Base-by-base conservation (phyloP, 148 eudicot genomes). In the Vaccinium myrtillus region DNA sequence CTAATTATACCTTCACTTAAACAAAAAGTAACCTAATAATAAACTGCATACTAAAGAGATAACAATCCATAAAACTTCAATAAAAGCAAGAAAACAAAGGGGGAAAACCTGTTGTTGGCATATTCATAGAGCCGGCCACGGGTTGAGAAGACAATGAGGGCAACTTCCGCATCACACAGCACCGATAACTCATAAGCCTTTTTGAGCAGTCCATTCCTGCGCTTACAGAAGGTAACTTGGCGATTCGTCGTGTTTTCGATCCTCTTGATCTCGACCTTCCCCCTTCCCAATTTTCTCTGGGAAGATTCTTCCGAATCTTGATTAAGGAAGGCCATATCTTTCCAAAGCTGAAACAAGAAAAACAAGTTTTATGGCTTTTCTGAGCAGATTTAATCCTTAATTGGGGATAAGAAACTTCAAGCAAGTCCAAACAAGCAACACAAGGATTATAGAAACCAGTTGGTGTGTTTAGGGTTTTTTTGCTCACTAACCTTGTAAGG, bases 71-170 rank as follows among this genome's bases (percentile, higher is more conserved):
- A 67, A 67, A 1, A 56, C 27, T 69, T 27, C 74, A 30, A 12
- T 12, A 69, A 69, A 69, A 27, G 16, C 74, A 67, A 25, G 13
- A 67, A 25, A 25, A 27, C 6, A 67, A 25, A 25, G 69, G 36
- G 12, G 43, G n/a, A 27, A 67, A 81, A 95, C 98, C 96, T 95
- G 89, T 95, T 93, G 83, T 94, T 95, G 36, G 98, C 94, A 86
- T 95, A 95, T 67, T 95, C 98, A 83, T 95, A 95, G 85, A 95
- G 96, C 50, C 98, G 94, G 55, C 98, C 98, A 0, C 98, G 95
- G 86, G 83, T 93, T 0, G 98, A 95, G 91, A 95, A 95, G 88
- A 95, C 95, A 36, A 95, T 91, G 23, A 95, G 98, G 67, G 98
- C 98, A 86, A 95, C 93, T 73, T 95, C 98, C 79, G 98, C 98